These are phyloP conservation scores for Microstroma glucosiphilum DNA, from an alignment of 1,284 basidiomycete species.

Conservation along the genomic window DNA sequence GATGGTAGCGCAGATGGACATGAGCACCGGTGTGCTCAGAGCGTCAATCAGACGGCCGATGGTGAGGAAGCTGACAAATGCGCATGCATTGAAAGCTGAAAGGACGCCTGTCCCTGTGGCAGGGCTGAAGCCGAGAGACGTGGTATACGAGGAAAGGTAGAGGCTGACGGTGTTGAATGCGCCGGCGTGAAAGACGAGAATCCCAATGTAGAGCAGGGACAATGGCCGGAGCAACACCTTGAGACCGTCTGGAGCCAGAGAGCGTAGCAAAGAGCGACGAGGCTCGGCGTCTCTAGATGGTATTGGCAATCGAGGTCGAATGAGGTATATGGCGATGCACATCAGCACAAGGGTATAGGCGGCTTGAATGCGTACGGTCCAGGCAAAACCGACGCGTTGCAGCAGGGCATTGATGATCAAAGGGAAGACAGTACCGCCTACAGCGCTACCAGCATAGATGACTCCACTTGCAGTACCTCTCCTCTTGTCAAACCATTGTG, in stretches of 20 bases:
- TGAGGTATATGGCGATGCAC: conserved; percentile 17
- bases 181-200: conserved; percentile 23
- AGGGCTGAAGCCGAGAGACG: conserved; percentile 27
- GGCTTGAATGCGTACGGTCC: conserved; percentile 30
- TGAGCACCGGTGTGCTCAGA: conserved; percentile 20
- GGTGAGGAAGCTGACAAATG: conserved; percentile 28
- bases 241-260: conserved; percentile 11
- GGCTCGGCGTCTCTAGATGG: conserved; percentile 7
- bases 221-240: conserved; percentile 2
- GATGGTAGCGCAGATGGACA: conserved; percentile 23
- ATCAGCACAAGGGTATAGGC: conserved; percentile 23
- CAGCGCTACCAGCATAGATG: conserved; percentile 28
- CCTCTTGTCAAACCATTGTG: conserved; percentile 32
- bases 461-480: conserved; percentile 31
- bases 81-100: conserved; percentile 36
- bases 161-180: conserved; percentile 35
- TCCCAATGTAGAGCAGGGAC: conserved; percentile 8
- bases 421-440: conserved; percentile 38
- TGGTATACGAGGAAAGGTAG: conserved; percentile 31
- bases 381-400: conserved; percentile 25
- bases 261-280: conserved; percentile 18
- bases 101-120: conserved; percentile 30
- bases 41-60: conserved; percentile 29
- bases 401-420: conserved; percentile 26
- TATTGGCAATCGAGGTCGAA: conserved; percentile 15